phyloP scores from a whole-genome alignment of 2,329 filamentous ascomycete species.

The Hypoxylon sp. region DNA sequence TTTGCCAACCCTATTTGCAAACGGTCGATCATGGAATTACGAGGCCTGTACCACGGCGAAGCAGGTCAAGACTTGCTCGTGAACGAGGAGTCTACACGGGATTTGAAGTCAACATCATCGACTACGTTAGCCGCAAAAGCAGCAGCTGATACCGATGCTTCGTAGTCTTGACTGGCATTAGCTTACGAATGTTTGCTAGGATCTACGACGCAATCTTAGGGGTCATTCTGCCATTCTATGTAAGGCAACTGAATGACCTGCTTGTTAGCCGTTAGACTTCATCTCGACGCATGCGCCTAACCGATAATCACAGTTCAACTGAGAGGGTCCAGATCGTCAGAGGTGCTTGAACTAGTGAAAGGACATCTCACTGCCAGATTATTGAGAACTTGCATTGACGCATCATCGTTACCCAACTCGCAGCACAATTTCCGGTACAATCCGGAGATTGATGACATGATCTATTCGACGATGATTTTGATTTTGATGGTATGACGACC shows the following conservation, averaged over 20 bases:
- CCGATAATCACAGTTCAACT: slow-evolving; percentile 1
- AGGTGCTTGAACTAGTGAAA: slow-evolving; percentile 6
- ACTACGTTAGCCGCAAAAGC: slow-evolving; percentile 25
- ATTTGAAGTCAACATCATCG: slow-evolving; percentile 3
- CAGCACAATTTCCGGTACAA: slow-evolving; percentile 9
- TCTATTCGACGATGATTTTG: slow-evolving; percentile 9
- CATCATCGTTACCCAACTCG: slow-evolving; percentile 9
- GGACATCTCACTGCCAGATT: slow-evolving; percentile 11
- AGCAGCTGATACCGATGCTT: slow-evolving; percentile 21
- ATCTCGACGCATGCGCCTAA: slow-evolving; percentile 18
- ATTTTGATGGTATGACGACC: slow-evolving; percentile 10
- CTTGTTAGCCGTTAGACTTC: slow-evolving; percentile 9
- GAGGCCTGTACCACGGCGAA: slow-evolving; percentile 18
- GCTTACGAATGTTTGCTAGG: slow-evolving; percentile 38
- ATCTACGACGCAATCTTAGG: slow-evolving; percentile 21
- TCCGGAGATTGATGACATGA: slow-evolving; percentile 9
- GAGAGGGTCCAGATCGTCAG: slow-evolving; percentile 10
- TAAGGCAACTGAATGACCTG: slow-evolving; percentile 17
- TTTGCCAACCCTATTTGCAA: slow-evolving; percentile 37
- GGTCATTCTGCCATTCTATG: slow-evolving; percentile 14
- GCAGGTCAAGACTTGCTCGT: slow-evolving; percentile 12
- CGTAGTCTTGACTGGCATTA: slow-evolving; percentile 7
- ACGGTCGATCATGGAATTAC: slow-evolving; percentile 19
- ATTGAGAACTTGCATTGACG: slow-evolving; percentile 8
- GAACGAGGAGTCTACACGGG: slow-evolving; percentile 7